These are phyloP conservation scores for Chenopodium formosanum DNA, from an alignment of 148 eudicot species.

Conservation along the genomic window DNA sequence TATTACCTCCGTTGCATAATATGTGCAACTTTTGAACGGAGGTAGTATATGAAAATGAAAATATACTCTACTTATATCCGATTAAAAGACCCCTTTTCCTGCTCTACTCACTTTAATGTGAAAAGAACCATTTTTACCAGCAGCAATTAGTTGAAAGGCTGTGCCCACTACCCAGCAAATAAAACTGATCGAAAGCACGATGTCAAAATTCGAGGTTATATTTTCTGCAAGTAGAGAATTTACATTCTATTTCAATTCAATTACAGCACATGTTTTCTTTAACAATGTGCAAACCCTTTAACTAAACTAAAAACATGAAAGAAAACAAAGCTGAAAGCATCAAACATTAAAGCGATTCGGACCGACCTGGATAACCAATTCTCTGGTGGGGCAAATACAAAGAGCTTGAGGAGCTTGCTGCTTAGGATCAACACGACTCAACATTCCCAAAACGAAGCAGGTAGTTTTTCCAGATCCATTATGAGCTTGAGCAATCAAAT, in stretches of 20 bases:
- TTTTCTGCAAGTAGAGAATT: too few relatives aligned
- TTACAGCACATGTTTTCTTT: too few relatives aligned
- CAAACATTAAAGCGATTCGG: background rate
- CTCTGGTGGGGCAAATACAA: conserved; percentile 91
- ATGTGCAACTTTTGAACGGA: too few relatives aligned
- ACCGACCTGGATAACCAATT: conserved; percentile 77
- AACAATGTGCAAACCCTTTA: background rate
- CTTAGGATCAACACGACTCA: conserved; percentile 75
- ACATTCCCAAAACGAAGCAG: conserved; percentile 87
- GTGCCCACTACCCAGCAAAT: background rate
- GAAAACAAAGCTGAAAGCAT: background rate
- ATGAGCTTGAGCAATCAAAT: conserved; percentile 82
- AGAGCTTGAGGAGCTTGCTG: conserved; percentile 68
- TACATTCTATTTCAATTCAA: too few relatives aligned
- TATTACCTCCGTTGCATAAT: too few relatives aligned
- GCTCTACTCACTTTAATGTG: background rate
- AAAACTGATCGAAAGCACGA: background rate
- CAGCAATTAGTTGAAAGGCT: background rate
- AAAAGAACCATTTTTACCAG: background rate
- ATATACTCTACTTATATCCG: too few relatives aligned
- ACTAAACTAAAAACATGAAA: background rate
- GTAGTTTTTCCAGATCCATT: conserved; percentile 98
- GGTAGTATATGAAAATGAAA: too few relatives aligned
- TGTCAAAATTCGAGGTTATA: too few relatives aligned
- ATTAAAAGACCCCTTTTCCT: background rate